Evolutionary conservation across 805 yeast genomes (phyloP).

Genomic region (Suhomyces kilbournensis): DNA sequence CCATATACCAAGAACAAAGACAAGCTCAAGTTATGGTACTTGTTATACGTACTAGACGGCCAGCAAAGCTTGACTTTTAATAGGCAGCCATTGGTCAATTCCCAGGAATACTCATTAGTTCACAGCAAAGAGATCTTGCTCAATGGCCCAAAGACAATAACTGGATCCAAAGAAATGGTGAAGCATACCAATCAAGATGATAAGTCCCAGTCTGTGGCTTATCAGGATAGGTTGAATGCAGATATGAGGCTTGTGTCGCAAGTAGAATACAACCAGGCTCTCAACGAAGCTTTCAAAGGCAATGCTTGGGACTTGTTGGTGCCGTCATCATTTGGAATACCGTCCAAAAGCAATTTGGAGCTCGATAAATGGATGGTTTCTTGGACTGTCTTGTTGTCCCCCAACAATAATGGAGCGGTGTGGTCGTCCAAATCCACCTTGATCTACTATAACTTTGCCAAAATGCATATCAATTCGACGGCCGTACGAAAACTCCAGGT

Average conservation of each 20-base stretch:
- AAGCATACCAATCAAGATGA: neutral
- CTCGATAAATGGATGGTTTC: constrained; percentile 78
- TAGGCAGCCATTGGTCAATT: constrained; percentile 53
- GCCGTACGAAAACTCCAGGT: constrained; percentile 44
- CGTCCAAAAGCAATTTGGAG: constrained; percentile 63
- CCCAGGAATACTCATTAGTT: constrained; percentile 42
- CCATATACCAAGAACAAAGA: constrained; percentile 33
- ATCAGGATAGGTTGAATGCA: constrained; percentile 15
- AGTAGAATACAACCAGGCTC: constrained; percentile 64
- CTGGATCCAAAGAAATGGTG: constrained; percentile 1
- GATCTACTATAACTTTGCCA: constrained; percentile 70
- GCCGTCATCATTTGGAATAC: constrained; percentile 63
- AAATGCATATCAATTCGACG: constrained; percentile 63
- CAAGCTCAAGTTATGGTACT: constrained; percentile 61
- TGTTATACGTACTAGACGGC: constrained; percentile 63
- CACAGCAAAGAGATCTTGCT: constrained; percentile 41
- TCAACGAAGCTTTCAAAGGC: constrained; percentile 53
- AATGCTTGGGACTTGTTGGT: constrained; percentile 59
- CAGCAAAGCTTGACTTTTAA: constrained; percentile 63
- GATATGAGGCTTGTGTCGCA: constrained; percentile 64
- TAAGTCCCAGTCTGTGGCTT: neutral
- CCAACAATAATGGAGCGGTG: constrained; percentile 49
- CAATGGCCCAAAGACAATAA: neutral
- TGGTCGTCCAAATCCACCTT: constrained; percentile 73
- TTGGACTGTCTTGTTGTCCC: constrained; percentile 69